A percentile compares a stretch with the other conserved stretches of the same genome.
These are phyloP conservation scores for Calonectria hawksworthii DNA, from an alignment of 2,329 filamentous ascomycete genomes.

Conservation along the genomic window DNA sequence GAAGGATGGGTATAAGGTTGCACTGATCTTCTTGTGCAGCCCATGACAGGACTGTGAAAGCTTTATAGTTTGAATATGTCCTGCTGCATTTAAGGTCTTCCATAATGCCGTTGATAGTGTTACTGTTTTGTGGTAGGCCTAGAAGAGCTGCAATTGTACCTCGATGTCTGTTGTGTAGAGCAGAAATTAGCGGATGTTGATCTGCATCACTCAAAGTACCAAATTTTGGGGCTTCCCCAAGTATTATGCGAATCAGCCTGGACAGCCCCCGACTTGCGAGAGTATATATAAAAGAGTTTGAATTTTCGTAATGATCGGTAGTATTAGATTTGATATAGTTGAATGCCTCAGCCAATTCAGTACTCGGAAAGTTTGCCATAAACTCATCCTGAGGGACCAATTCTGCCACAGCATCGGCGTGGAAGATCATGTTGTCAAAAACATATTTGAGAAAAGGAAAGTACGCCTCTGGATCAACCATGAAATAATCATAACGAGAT, in stretches of 20 bases:
- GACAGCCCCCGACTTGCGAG: constrained; percentile 46
- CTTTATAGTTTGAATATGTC: neutral
- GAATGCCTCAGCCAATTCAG: constrained; percentile 52
- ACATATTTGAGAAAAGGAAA: constrained; percentile 64
- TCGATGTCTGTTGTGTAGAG: constrained; percentile 47
- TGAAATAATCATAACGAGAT: no score
- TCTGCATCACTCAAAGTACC: no score
- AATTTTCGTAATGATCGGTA: no score
- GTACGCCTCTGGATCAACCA: no score
- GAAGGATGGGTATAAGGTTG: neutral
- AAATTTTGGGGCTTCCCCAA: no score
- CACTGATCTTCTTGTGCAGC: neutral
- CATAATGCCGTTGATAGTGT: constrained; percentile 17
- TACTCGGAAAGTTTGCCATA: constrained; percentile 45
- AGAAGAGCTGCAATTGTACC: constrained; percentile 44
- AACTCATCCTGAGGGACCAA: constrained; percentile 49
- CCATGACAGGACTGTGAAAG: neutral
- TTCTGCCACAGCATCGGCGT: constrained; percentile 54
- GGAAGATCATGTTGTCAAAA: constrained; percentile 54
- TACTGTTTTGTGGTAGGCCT: constrained; percentile 16
- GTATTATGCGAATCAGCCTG: constrained; percentile 47
- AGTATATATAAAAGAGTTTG: constrained; percentile 55
- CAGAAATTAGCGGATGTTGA: constrained; percentile 52
- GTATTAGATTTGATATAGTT: no score
- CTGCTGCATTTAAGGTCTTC: neutral